Conservation (phyloP, 495 filamentous ascomycete species). For the Platismatia glauca region DNA sequence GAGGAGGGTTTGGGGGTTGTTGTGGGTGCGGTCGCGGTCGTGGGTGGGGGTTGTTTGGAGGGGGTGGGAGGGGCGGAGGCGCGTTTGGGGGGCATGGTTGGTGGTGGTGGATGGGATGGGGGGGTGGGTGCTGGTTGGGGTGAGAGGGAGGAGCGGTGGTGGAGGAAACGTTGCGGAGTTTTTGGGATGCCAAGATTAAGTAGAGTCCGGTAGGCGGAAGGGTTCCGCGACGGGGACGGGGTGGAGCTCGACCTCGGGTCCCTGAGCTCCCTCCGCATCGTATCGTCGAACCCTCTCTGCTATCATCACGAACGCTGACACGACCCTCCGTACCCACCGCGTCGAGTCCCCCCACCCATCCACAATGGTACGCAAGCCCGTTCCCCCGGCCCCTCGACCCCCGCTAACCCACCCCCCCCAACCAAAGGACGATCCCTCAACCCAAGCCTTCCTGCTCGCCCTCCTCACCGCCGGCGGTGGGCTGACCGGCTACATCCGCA, state of each 20-base stretch:
- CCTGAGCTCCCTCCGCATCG: slow-evolving; percentile 2
- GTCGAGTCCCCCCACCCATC: background rate
- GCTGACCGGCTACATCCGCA: slow-evolving; percentile 71
- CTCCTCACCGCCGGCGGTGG: slow-evolving; percentile 79
- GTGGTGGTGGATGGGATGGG: slow-evolving; percentile 6
- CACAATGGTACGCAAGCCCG: background rate
- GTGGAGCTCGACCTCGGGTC: background rate
- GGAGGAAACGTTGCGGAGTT: slow-evolving; percentile 15
- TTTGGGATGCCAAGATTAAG: slow-evolving; percentile 6
- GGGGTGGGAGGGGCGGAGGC: slow-evolving; percentile 31
- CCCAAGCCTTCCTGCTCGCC: slow-evolving; percentile 61
- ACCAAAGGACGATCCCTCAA: slow-evolving; percentile 27
- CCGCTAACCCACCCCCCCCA: background rate
- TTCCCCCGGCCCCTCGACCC: background rate
- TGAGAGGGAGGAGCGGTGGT: no score
- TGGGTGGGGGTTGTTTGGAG: slow-evolving; percentile 4
- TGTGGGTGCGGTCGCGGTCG: no score
- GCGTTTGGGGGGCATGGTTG: slow-evolving; percentile 44
- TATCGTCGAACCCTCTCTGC: no score
- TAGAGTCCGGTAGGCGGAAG: background rate
- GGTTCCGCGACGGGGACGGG: slow-evolving; percentile 1
- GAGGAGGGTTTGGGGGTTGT: slow-evolving; percentile 27
- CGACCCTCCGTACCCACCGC: no score
- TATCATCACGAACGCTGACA: no score
- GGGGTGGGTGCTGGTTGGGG: background rate